Conservation (phyloP, 116 monocot genomes). For the Phalaenopsis hybrid region DNA sequence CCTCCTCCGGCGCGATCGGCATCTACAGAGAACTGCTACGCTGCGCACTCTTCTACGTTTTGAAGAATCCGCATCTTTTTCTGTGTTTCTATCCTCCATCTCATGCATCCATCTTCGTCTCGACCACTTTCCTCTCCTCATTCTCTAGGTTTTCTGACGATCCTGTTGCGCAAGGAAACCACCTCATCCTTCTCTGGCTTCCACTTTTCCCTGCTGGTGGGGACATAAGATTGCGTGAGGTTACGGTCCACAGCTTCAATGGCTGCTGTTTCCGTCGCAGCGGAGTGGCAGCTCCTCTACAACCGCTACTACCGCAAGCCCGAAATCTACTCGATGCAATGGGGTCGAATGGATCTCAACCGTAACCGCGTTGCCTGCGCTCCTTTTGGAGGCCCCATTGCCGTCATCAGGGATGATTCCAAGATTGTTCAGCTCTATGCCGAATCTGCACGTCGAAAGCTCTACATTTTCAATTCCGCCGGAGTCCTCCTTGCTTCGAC, state of each 20-base stretch:
- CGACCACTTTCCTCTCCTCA: too few species aligned
- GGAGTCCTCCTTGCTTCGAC: slow-evolving; percentile 54
- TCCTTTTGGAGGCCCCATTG: slow-evolving; percentile 87
- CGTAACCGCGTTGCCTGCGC: slow-evolving; percentile 87
- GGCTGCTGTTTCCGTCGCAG: slow-evolving; percentile 60
- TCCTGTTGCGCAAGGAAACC: background rate
- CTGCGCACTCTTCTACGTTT: too few species aligned
- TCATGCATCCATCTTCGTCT: too few species aligned
- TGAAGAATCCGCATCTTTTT: too few species aligned
- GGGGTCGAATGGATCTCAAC: slow-evolving; percentile 72
- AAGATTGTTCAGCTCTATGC: slow-evolving; percentile 88
- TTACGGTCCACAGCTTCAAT: slow-evolving; percentile 10
- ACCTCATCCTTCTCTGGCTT: background rate
- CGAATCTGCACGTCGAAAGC: slow-evolving; percentile 86
- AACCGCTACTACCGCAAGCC: slow-evolving; percentile 84
- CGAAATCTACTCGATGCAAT: slow-evolving; percentile 54
- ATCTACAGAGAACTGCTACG: too few species aligned
- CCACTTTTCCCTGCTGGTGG: background rate
- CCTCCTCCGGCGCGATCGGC: too few species aligned
- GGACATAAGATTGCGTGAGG: background rate
- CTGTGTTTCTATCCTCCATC: too few species aligned
- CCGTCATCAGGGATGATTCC: slow-evolving; percentile 92
- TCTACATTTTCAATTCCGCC: slow-evolving; percentile 74
- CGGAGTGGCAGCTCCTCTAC: slow-evolving; percentile 87
- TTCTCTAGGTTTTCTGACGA: too few species aligned